phyloP scores from a whole-genome alignment of 179 eudicot species.

The Gypsophila paniculata region DNA sequence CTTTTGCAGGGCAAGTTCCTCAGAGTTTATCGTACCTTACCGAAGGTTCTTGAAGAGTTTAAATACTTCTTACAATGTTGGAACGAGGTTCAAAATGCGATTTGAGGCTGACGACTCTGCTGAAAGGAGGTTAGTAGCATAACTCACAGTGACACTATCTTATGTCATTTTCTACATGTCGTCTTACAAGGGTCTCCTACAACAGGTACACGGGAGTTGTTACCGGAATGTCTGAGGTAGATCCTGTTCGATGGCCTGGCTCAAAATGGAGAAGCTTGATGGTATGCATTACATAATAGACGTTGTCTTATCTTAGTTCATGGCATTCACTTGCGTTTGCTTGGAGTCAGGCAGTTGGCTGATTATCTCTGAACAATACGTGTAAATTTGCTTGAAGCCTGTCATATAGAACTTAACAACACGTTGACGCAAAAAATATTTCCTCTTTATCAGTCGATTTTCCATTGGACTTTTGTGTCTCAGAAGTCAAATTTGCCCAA shows the following conservation, averaged over 20 bases:
- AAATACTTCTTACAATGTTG: slow-evolving; percentile 42
- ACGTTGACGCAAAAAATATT: too few species aligned
- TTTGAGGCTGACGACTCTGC: slow-evolving; percentile 82
- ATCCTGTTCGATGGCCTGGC: slow-evolving; percentile 84
- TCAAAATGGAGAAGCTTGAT: slow-evolving; percentile 83
- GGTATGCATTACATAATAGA: slow-evolving; percentile 40
- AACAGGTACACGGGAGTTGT: slow-evolving; percentile 73
- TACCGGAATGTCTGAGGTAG: slow-evolving; percentile 65
- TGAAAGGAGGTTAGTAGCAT: slow-evolving; percentile 57
- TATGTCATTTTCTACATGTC: neutral
- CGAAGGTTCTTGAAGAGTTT: slow-evolving; percentile 63
- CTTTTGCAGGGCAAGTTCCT: slow-evolving; percentile 61
- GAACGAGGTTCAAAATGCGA: slow-evolving; percentile 83
- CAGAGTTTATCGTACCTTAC: slow-evolving; percentile 69
- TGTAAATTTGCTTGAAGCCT: neutral
- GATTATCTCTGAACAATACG: neutral
- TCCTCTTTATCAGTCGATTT: too few species aligned
- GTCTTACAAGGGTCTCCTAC: slow-evolving; percentile 8
- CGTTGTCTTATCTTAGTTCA: neutral
- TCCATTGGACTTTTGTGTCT: too few species aligned
- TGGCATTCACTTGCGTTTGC: neutral
- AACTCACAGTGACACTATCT: neutral
- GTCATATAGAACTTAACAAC: neutral
- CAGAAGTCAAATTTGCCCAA: too few species aligned
- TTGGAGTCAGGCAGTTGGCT: too few species aligned